Conservation (phyloP, 2,329 filamentous ascomycete species). For the Myriosclerotinia curreyana region DNA sequence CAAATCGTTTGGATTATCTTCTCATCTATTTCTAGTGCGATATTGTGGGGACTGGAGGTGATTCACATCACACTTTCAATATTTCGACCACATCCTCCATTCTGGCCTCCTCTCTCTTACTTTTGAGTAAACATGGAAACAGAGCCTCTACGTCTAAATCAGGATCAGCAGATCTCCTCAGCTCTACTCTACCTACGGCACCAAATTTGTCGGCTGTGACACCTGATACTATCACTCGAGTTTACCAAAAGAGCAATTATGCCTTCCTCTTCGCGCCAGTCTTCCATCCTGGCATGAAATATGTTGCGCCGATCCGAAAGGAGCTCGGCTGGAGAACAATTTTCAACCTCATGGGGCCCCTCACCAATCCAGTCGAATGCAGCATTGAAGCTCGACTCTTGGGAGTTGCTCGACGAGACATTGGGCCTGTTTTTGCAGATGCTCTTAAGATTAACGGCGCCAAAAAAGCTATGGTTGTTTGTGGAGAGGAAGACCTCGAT, state of each 20-base stretch:
- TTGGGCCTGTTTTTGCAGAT: conserved; percentile 86
- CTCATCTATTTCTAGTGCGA: conserved; percentile 57
- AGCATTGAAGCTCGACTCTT: conserved; percentile 85
- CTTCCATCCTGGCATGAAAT: conserved; percentile 93
- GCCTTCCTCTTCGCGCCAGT: conserved; percentile 93
- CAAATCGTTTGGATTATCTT: conserved; percentile 8
- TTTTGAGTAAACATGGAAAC: conserved; percentile 95
- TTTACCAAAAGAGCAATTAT: conserved; percentile 84
- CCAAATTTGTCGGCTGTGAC: conserved; percentile 73
- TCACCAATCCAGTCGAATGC: conserved; percentile 86
- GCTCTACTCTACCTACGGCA: conserved; percentile 66
- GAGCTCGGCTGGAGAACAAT: conserved; percentile 93
- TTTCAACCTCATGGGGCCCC: conserved; percentile 92
- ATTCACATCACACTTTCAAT: conserved; percentile 97
- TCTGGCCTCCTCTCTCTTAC: conserved; percentile 77
- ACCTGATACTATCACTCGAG: conserved; percentile 64
- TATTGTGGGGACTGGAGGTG: conserved; percentile 95
- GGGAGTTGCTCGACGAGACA: conserved; percentile 84
- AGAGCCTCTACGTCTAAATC: conserved; percentile 92
- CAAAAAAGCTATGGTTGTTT: conserved; percentile 84
- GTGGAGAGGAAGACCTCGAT: conserved; percentile 90
- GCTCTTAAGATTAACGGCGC: conserved; percentile 73
- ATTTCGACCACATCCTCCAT: conserved; percentile 95
- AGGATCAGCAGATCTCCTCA: conserved; percentile 88
- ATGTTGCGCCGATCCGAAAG: conserved; percentile 79